phyloP scores from a whole-genome alignment of 257 asterid genomes.

The Oldenlandia corymbosa region DNA sequence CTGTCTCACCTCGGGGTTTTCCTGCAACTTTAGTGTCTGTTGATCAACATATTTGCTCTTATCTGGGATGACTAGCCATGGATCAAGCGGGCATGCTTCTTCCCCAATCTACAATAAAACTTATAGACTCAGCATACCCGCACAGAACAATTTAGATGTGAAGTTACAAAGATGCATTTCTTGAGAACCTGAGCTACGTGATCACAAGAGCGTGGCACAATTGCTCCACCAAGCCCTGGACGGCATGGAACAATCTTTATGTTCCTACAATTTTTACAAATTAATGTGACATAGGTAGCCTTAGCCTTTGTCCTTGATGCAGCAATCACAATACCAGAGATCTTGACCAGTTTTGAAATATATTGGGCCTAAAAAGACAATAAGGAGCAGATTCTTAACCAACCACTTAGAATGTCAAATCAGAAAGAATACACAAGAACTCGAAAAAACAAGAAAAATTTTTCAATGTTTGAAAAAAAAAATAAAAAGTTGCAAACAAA shows the following conservation, averaged over 20 bases:
- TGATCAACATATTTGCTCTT: slow-evolving; percentile 93
- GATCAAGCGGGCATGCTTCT: slow-evolving; percentile 87
- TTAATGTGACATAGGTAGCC: slow-evolving; percentile 85
- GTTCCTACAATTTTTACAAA: slow-evolving; percentile 88
- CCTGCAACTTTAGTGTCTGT: slow-evolving; percentile 89
- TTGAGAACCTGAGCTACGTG: slow-evolving; percentile 69
- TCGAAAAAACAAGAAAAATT: neutral
- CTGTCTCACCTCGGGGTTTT: slow-evolving; percentile 78
- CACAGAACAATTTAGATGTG: neutral
- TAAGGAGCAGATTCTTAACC: slow-evolving; percentile 56
- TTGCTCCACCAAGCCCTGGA: slow-evolving; percentile 98
- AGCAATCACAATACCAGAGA: slow-evolving; percentile 93
- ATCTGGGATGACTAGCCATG: slow-evolving; percentile 90
- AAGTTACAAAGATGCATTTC: slow-evolving; percentile 1
- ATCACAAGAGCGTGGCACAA: slow-evolving; percentile 93
- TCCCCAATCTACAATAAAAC: slow-evolving; percentile 54
- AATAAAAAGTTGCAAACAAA: slow-evolving; percentile 14
- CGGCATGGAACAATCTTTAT: slow-evolving; percentile 88
- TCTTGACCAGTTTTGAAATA: slow-evolving; percentile 81
- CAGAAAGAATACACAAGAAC: neutral
- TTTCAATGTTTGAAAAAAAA: slow-evolving; percentile 3
- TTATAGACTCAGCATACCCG: neutral
- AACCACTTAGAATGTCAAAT: neutral
- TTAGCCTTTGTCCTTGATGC: slow-evolving; percentile 98
- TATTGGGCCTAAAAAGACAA: slow-evolving; percentile 58